These are phyloP conservation scores for Tremella mesenterica DNA, from an alignment of 768 basidiomycete species.

Conservation along the genomic window DNA sequence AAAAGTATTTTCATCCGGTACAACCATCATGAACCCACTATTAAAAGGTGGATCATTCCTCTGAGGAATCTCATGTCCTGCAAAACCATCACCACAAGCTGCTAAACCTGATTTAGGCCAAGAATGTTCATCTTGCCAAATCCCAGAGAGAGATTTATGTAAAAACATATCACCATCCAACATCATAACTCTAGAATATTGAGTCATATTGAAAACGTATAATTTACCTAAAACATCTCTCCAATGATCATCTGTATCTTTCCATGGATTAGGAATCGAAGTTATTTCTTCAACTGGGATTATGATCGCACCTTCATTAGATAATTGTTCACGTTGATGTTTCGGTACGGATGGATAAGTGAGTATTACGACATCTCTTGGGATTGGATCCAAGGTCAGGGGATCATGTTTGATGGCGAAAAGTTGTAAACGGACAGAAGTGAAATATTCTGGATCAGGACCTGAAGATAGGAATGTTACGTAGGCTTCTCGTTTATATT, in stretches of 20 bases:
- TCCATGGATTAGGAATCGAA: neutral
- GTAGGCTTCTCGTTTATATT: neutral
- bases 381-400: neutral
- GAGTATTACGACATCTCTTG: neutral
- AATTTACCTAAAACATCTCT: neutral
- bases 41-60: neutral
- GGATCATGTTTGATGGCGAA: neutral
- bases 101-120: neutral
- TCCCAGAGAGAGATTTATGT: neutral
- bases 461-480: neutral
- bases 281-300: neutral
- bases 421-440: neutral
- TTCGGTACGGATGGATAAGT: neutral
- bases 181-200: neutral
- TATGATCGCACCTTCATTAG: neutral
- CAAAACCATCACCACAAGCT: neutral
- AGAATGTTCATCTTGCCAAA: neutral
- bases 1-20: neutral
- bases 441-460: neutral
- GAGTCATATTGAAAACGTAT: neutral
- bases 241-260: neutral
- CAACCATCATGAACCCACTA: neutral
- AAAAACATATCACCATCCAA: neutral
- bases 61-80: neutral
- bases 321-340: neutral